Evolutionary conservation across 129 eudicot genomes (phyloP).

Genomic region (Daucus carota): DNA sequence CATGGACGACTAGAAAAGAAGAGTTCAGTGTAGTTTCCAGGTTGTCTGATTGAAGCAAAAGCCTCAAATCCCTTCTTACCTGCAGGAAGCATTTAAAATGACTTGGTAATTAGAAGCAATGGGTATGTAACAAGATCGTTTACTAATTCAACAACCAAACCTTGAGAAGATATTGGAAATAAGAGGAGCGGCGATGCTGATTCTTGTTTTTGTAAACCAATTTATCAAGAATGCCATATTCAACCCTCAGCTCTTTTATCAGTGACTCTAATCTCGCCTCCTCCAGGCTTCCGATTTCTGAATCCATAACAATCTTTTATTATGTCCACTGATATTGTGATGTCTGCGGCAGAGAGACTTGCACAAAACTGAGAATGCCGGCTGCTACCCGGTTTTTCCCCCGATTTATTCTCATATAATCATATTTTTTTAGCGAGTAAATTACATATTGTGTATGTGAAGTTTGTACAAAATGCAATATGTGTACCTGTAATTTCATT

Average conservation of each 20-base stretch:
- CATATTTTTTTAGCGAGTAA: no score
- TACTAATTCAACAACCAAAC: constrained; percentile 6
- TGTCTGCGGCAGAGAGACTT: no score
- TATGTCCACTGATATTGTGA: no score
- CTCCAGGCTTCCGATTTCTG: no score
- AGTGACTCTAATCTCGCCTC: constrained; percentile 65
- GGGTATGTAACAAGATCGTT: background rate
- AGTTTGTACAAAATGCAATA: no score
- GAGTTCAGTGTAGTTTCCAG: constrained; percentile 54
- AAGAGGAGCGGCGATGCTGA: constrained; percentile 78
- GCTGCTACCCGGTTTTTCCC: no score
- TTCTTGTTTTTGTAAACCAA: constrained; percentile 82
- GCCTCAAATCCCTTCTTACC: constrained; percentile 88
- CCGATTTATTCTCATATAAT: no score
- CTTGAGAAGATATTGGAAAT: constrained; percentile 75
- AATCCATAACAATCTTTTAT: no score
- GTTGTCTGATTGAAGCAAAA: constrained; percentile 47
- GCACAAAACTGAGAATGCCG: no score
- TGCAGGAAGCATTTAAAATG: constrained; percentile 11
- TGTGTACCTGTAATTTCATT: no score
- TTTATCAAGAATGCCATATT: constrained; percentile 68
- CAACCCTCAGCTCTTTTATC: constrained; percentile 54
- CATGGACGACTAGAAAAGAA: constrained; percentile 49
- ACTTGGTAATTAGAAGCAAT: background rate
- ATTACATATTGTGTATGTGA: no score